Conservation (phyloP, 169 alveolate species). For the Toxoplasma gondii region DNA sequence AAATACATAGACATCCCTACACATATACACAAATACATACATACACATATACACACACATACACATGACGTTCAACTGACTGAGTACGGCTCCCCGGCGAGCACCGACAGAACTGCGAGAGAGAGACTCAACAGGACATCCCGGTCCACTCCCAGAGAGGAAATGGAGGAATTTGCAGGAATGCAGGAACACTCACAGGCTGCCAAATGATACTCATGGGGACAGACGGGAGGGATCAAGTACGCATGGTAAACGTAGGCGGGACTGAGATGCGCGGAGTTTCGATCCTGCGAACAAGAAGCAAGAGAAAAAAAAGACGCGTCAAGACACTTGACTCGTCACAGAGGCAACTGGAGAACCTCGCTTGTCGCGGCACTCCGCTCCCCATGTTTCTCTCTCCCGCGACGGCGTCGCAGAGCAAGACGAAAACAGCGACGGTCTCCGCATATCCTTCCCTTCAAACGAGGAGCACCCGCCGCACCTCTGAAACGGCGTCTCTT, state of each 20-base stretch:
- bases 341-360: neutral
- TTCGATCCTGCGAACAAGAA: conserved; percentile 26
- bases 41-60: neutral
- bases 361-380: neutral
- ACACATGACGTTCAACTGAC: neutral
- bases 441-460: no score
- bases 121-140: no score
- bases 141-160: no score
- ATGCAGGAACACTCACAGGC: conserved; percentile 47
- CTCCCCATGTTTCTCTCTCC: neutral
- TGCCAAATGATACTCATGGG: conserved; percentile 57
- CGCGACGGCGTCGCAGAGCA: neutral
- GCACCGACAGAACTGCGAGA: neutral
- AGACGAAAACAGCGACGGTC: neutral
- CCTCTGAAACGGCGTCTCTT: no score
- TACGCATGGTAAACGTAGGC: conserved; percentile 64
- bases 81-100: neutral
- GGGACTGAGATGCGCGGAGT: neutral
- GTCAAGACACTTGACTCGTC: neutral
- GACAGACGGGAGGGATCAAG: conserved; percentile 57
- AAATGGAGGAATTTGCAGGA: neutral
- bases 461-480: no score
- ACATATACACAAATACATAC: neutral
- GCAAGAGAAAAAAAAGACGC: neutral
- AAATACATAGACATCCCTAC: neutral